Conservation (phyloP, 208 protist genomes). For the Borovskyia barvae region DNA sequence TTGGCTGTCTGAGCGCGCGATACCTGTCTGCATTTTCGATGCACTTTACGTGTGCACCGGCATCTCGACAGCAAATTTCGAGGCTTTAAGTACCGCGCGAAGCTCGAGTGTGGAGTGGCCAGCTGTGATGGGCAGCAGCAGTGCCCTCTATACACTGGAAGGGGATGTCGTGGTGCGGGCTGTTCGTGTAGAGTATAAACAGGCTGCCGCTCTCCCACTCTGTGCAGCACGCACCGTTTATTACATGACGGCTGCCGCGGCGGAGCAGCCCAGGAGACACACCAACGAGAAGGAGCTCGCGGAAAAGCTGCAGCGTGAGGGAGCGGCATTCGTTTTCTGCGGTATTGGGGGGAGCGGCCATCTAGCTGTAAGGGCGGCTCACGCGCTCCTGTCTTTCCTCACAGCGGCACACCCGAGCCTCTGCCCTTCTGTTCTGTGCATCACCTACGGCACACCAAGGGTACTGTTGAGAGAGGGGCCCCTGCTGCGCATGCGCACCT, state of each 20-base stretch:
- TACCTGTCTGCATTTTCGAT: conserved; percentile 49
- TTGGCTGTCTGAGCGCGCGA: conserved; percentile 26
- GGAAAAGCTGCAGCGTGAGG: conserved; percentile 22
- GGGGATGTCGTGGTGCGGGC: conserved; percentile 11
- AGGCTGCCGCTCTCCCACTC: neutral
- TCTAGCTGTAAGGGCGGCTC: conserved; percentile 31
- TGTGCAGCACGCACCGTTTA: conserved; percentile 4
- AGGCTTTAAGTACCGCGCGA: conserved; percentile 1
- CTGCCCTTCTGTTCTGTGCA: conserved; percentile 39
- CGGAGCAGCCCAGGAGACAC: conserved; percentile 10
- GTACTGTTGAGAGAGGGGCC: conserved; percentile 26
- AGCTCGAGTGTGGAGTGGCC: neutral
- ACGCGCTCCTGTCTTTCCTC: conserved; percentile 36
- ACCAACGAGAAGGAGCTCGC: conserved; percentile 19
- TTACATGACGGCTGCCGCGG: conserved; percentile 16
- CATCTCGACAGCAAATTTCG: neutral
- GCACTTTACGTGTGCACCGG: conserved; percentile 38
- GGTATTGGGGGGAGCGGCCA: conserved; percentile 44
- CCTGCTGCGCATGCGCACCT: conserved; percentile 30
- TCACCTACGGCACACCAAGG: conserved; percentile 49
- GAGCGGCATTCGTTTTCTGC: conserved; percentile 47
- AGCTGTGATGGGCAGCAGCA: neutral
- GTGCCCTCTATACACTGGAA: neutral
- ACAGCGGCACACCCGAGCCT: conserved; percentile 9
- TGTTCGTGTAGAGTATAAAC: neutral